Evolutionary conservation across 371 early-diverging fungal genomes (phyloP), one percentile per base, ranked within the genome.

Genomic region (Nematocida major): DNA sequence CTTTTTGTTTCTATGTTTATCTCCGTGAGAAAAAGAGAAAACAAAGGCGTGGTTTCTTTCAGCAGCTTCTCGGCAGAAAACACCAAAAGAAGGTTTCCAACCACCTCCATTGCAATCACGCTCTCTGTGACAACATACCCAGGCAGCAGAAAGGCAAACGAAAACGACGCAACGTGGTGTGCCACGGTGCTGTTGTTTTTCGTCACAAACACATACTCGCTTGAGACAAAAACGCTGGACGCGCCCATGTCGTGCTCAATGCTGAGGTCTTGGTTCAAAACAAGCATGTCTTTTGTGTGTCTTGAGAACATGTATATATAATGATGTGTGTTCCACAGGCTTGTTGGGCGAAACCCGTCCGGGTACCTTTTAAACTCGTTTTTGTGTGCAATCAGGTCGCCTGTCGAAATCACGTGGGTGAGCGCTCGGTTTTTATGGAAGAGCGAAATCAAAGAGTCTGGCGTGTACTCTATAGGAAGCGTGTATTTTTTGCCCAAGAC

Each of bases 1-100:
- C 43, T 59, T 36, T 69, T 57, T 59, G 28, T 59, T 13, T 15
- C 20, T 36, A 62, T 47, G 51, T 39, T 18, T 36, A 59, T 34
- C 20, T 69, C 70, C 13, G 70, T 61, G 0, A 69, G 15, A 28
- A 59, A 36, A 15, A 69, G 59, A 3, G 59, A 59, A 59, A 69
- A 69, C 15, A 69, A 24, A 0, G 70, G 70, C n/a, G 70, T 69
- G 3, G 30, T 54, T 30, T 42, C 20, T 36, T 39, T 69, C 4
- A 32, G 5, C 15, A 69, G 15, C 7, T 24, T 34, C 38, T 57
- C 45, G 24, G 18, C n/a, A 11, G 48, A 11, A 42, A 69, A 38
- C 28, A 69, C 47, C 28, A 30, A 15, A 13, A 69, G 7, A 13
- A 28, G 1, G n/a, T 53, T 24, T 1, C 20, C 18, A 4, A 54